Conservation (phyloP, 345 rosid species). For the Acer negundo region DNA sequence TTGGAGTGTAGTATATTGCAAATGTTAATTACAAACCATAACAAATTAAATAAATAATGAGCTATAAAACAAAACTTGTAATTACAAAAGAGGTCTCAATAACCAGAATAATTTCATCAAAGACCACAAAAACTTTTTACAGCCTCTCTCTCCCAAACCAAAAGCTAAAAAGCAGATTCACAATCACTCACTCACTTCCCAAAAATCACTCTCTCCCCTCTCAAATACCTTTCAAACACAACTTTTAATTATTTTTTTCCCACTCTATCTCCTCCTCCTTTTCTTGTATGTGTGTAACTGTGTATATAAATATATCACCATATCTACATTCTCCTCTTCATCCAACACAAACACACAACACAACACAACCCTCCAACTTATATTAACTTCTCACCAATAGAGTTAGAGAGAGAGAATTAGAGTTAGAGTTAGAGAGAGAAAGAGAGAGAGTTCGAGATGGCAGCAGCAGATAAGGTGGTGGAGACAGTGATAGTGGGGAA, state of each 20-base stretch:
- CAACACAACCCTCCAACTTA: neutral
- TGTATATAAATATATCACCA: constrained; percentile 31
- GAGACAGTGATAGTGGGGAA: constrained; percentile 88
- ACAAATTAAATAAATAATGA: constrained; percentile 8
- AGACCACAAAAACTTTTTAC: neutral
- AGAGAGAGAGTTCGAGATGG: constrained; percentile 38
- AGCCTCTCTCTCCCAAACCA: constrained; percentile 8
- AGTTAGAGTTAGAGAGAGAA: neutral
- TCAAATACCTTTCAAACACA: constrained; percentile 39
- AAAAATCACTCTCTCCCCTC: constrained; percentile 18
- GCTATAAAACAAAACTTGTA: constrained; percentile 28
- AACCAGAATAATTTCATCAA: constrained; percentile 27
- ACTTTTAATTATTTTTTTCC: constrained; percentile 18
- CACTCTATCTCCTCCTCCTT: neutral
- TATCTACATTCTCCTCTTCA: constrained; percentile 25
- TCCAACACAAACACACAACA: constrained; percentile 5
- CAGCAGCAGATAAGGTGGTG: constrained; percentile 64
- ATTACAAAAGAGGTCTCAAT: constrained; percentile 24
- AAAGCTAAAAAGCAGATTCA: constrained; percentile 33
- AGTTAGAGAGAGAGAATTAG: neutral
- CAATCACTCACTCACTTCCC: constrained; percentile 24
- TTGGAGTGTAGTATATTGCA: neutral
- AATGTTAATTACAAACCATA: constrained; percentile 12
- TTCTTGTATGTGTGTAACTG: constrained; percentile 12
- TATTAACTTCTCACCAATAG: no score